phyloP scores from a whole-genome alignment of 805 yeast species.

The Ogataea sp. region DNA sequence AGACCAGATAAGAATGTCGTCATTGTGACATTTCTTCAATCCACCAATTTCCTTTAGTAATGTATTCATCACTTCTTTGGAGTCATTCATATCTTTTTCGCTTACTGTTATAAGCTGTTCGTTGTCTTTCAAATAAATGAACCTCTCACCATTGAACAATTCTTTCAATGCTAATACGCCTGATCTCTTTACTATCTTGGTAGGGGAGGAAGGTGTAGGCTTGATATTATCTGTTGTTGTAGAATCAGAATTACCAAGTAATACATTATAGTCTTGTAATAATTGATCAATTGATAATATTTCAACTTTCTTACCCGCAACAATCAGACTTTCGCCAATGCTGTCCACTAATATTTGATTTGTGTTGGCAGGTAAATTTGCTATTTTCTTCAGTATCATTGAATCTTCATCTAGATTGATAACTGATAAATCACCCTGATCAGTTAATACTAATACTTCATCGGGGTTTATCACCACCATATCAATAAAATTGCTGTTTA shows the following conservation, averaged over 20 bases:
- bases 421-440: constrained; percentile 25
- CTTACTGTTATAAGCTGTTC: constrained; percentile 28
- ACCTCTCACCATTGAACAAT: constrained; percentile 13
- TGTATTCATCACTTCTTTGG: constrained; percentile 24
- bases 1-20: constrained; percentile 32
- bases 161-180: constrained; percentile 25
- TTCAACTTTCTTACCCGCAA: constrained; percentile 10
- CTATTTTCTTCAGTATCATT: constrained; percentile 11
- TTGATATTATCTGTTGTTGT: constrained; percentile 5
- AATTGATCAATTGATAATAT: constrained; percentile 11
- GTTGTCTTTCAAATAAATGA: constrained; percentile 27
- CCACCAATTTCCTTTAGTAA: constrained; percentile 32
- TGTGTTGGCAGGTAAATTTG: constrained; percentile 9
- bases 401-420: constrained; percentile 19
- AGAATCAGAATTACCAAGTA: constrained; percentile 1
- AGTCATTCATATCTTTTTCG: constrained; percentile 9
- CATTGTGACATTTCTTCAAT: constrained; percentile 24
- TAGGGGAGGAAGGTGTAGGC: constrained; percentile 19
- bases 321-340: constrained; percentile 8
- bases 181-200: constrained; percentile 19
- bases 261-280: constrained; percentile 1
- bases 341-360: constrained; percentile 18
- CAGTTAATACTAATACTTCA: constrained; percentile 30
- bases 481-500: constrained; percentile 43
- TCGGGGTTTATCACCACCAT: constrained; percentile 25